Evolutionary conservation across 2,329 filamentous ascomycete genomes (phyloP).

Genomic region (Aspergillus costaricaensis): DNA sequence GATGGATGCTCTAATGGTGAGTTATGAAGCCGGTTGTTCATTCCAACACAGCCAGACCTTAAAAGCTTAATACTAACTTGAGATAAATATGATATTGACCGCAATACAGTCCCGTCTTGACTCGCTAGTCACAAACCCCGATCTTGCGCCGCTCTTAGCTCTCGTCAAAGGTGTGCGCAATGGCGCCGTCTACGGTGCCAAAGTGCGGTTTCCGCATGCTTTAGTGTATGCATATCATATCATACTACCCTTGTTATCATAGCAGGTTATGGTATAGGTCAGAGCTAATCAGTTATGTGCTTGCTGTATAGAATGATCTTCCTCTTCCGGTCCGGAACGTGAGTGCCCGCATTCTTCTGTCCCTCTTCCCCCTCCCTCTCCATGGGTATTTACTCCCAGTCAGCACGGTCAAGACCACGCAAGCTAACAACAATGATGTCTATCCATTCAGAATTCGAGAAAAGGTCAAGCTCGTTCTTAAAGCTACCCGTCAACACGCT

Average conservation of each 20-base stretch:
- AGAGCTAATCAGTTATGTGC: constrained; percentile 21
- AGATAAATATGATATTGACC: too few relatives aligned
- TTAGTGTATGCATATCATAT: constrained; percentile 63
- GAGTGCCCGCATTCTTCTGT: constrained; percentile 41
- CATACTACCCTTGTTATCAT: not conserved
- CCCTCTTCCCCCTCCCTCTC: not conserved
- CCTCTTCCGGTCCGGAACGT: constrained; percentile 89
- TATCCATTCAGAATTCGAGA: constrained; percentile 61
- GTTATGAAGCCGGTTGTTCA: constrained; percentile 3
- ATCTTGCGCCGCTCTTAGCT: constrained; percentile 80
- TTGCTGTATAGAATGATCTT: constrained; percentile 75
- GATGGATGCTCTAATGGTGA: constrained; percentile 42
- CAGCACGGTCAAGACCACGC: not conserved
- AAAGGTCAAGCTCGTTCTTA: constrained; percentile 75
- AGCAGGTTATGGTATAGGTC: too few relatives aligned
- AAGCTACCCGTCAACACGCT: constrained; percentile 87
- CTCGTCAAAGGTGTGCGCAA: constrained; percentile 93
- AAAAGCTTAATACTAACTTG: too few relatives aligned
- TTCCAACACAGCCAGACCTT: not conserved
- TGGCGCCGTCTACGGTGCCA: constrained; percentile 93
- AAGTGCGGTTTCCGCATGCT: constrained; percentile 97
- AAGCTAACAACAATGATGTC: constrained; percentile 4
- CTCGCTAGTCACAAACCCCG: constrained; percentile 75
- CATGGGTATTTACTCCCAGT: too few relatives aligned
- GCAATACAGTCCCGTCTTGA: constrained; percentile 66